Percentiles rank a stretch among this genome's conserved stretches.
phyloP scores from a whole-genome alignment of 2,329 filamentous ascomycete species.

The Diplodia intermedia region DNA sequence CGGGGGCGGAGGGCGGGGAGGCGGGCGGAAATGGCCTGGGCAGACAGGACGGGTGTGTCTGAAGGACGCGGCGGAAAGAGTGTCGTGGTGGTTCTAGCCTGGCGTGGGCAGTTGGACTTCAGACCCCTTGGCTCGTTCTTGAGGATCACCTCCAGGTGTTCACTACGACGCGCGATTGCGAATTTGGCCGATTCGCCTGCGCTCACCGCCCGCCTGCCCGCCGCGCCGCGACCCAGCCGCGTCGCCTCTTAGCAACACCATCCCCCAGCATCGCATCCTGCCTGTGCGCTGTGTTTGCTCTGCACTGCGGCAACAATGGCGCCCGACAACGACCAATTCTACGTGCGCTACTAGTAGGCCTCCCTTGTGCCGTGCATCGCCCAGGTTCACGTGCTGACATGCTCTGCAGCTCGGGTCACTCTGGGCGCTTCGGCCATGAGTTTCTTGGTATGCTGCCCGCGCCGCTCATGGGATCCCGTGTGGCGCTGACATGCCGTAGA shows the following conservation, averaged over 20 bases:
- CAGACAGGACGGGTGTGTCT: slow-evolving; percentile 1
- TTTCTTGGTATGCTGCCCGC: slow-evolving; percentile 74
- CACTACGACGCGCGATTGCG: slow-evolving; percentile 25
- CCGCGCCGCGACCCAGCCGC: slow-evolving; percentile 28
- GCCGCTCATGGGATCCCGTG: slow-evolving; percentile 33
- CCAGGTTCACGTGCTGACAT: slow-evolving; percentile 45
- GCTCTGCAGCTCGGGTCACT: slow-evolving; percentile 83
- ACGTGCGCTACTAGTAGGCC: slow-evolving; percentile 94
- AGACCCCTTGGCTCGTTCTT: slow-evolving; percentile 33
- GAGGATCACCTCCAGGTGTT: slow-evolving; percentile 33
- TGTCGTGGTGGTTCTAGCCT: slow-evolving; percentile 29
- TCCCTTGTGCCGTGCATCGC: slow-evolving; percentile 41
- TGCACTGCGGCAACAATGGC: slow-evolving; percentile 58
- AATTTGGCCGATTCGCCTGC: slow-evolving; percentile 32
- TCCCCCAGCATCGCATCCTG: slow-evolving; percentile 20
- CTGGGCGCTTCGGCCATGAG: slow-evolving; percentile 96
- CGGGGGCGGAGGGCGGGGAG: slow-evolving; percentile 16
- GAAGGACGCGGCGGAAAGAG: slow-evolving; percentile 21
- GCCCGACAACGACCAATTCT: slow-evolving; percentile 81
- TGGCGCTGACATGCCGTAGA: slow-evolving; percentile 61
- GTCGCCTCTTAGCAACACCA: slow-evolving; percentile 30
- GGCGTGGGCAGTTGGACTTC: slow-evolving; percentile 26
- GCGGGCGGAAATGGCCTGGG: slow-evolving; percentile 1
- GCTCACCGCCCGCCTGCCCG: slow-evolving; percentile 31
- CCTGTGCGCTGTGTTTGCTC: slow-evolving; percentile 38